Base-by-base conservation (phyloP, 2,329 filamentous ascomycete genomes). In the Fusarium verticillioides region DNA sequence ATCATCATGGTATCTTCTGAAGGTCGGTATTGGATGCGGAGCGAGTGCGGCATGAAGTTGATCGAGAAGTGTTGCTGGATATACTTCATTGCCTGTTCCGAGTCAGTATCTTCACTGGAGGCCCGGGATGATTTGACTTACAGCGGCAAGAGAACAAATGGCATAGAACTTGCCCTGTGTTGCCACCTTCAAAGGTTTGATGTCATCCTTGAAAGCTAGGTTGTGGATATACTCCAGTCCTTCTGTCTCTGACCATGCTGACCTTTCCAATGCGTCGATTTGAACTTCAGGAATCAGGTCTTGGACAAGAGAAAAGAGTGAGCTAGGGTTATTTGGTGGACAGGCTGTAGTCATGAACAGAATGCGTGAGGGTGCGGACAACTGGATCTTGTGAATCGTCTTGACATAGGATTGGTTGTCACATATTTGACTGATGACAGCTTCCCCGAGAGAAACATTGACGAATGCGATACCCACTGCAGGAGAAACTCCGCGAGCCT, bases 1-100 rank as follows among this genome's bases (percentile, higher is more conserved):
- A 98, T 97, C 89, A 97, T 94, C 95, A 98, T 97, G 2, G 94
- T 94, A 30, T 96, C 93, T 79, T 97, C 94, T 0, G 94, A 95
- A 2, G 95, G 93, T 77, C 96, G 92, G 75, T 97, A 98, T 71
- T 91, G 92, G 78, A 98, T 92, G 7, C 94, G 90, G 37, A 98
- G 87, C 26, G 95, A 95, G 79, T 96, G 92, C n/a, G 88, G 86
- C 7, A 90, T 87, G 79, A 97, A 96, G 2, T 87, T 89, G 67
- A 92, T 87, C 8, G 86, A 86, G 69, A 94, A 87, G 11, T 90
- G 89, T 3, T 92, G 82, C 64, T 97, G 93, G 52, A 97, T 88
- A 79, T 94, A 97, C 77, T 94, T 94, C 79, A 98, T 85, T 7
- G 87, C 93, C 94, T 97, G 77, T 75, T 43, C 63, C 34, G 21